Evolutionary conservation across 2,329 filamentous ascomycete genomes (phyloP).

Genomic region (Amauroascus niger): DNA sequence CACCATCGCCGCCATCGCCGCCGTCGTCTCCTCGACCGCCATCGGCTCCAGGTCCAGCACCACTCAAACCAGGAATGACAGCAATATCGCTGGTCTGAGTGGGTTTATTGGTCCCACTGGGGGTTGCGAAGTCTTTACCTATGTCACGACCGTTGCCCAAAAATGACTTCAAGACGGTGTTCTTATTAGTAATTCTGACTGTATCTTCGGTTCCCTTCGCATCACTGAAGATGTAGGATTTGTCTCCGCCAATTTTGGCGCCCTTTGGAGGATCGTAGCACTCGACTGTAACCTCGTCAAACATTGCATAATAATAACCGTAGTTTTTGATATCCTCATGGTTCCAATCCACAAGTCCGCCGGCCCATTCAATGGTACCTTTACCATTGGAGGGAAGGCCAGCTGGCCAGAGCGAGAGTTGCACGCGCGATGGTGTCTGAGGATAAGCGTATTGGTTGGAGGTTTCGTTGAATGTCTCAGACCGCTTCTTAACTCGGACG

Average conservation of each 20-base stretch:
- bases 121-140: slow-evolving; percentile 40
- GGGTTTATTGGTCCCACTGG: slow-evolving; percentile 20
- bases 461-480: slow-evolving; percentile 77
- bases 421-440: slow-evolving; percentile 80
- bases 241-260: slow-evolving; percentile 48
- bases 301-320: slow-evolving; percentile 80
- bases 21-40: slow-evolving; percentile 18
- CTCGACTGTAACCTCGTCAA: slow-evolving; percentile 67
- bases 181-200: slow-evolving; percentile 63
- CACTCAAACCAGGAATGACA: slow-evolving; percentile 27
- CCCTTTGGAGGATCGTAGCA: slow-evolving; percentile 79
- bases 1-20: slow-evolving; percentile 18
- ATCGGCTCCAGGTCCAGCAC: slow-evolving; percentile 28
- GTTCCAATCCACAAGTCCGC: slow-evolving; percentile 82
- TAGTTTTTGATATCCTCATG: slow-evolving; percentile 66
- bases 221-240: slow-evolving; percentile 67
- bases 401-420: slow-evolving; percentile 93
- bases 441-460: slow-evolving; percentile 75
- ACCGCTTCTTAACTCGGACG: slow-evolving; percentile 62
- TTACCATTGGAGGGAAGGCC: slow-evolving; percentile 66
- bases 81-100: slow-evolving; percentile 24
- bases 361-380: slow-evolving; percentile 86
- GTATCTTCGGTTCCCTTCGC: slow-evolving; percentile 61
- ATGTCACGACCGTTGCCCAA: slow-evolving; percentile 72
- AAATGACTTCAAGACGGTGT: slow-evolving; percentile 68